Conservation (phyloP, 169 alveolate genomes). For the Blepharisma undulans region DNA sequence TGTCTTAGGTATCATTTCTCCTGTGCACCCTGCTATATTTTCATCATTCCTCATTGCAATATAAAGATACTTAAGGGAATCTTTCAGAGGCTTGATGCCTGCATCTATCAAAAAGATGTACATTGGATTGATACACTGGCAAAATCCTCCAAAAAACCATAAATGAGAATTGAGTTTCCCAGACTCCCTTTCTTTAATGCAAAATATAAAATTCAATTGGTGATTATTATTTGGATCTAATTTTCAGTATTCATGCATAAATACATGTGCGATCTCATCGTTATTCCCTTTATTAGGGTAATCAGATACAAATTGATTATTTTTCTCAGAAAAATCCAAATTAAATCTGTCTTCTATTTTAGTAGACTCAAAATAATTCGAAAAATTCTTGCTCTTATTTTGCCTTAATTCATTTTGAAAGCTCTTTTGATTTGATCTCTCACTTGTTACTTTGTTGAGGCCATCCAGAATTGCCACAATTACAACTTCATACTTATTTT, state of each 20-base stretch:
- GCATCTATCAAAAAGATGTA: slow-evolving; percentile 25
- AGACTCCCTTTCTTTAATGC: slow-evolving; percentile 5
- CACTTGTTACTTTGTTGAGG: not conserved
- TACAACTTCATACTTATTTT: not conserved
- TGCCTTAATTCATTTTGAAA: not conserved
- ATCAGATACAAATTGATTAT: not conserved
- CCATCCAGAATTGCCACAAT: not conserved
- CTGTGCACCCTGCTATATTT: slow-evolving; percentile 44
- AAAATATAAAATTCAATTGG: too few species aligned
- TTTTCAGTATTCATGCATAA: not conserved
- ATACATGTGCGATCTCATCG: not conserved
- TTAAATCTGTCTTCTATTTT: not conserved
- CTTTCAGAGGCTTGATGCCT: slow-evolving; percentile 24
- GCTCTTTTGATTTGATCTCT: not conserved
- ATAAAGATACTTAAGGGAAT: not conserved
- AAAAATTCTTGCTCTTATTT: not conserved
- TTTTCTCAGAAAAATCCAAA: not conserved
- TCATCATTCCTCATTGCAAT: slow-evolving; percentile 42
- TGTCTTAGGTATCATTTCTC: slow-evolving; percentile 39
- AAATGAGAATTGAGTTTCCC: slow-evolving; percentile 34
- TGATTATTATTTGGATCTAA: too few species aligned
- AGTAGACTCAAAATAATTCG: not conserved
- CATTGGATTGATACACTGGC: slow-evolving; percentile 9
- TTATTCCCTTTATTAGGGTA: too few species aligned
- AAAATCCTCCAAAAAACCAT: slow-evolving; percentile 45